A percentile compares a stretch with the other conserved stretches of the same genome.
phyloP scores from a whole-genome alignment of 768 basidiomycete species.

The Tulasnella sp. region DNA sequence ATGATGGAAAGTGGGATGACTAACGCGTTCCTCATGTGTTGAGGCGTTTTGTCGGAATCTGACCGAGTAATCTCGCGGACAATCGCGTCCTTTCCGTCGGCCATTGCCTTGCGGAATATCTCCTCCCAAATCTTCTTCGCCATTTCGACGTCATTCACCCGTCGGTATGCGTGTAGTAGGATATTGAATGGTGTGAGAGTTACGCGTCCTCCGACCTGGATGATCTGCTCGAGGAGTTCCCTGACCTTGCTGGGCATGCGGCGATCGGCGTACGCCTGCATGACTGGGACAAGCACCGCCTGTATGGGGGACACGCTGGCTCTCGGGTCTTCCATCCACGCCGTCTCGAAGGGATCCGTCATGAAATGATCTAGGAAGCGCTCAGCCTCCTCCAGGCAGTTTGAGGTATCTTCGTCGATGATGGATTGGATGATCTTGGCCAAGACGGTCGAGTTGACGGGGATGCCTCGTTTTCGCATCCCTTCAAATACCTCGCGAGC shows the following conservation, averaged over 20 bases:
- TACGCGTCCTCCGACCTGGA: constrained; percentile 45
- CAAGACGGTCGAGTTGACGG: constrained; percentile 60
- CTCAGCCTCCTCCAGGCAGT: constrained; percentile 51
- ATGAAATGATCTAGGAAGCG: constrained; percentile 45
- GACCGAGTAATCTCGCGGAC: background rate
- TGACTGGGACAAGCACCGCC: constrained; percentile 36
- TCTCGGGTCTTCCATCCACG: constrained; percentile 27
- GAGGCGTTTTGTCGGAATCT: background rate
- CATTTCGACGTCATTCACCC: constrained; percentile 41
- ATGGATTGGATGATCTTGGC: constrained; percentile 56
- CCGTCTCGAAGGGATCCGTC: constrained; percentile 26
- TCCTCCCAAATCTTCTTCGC: constrained; percentile 58
- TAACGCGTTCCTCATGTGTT: constrained; percentile 36
- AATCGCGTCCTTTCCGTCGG: constrained; percentile 26
- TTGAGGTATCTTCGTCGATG: constrained; percentile 37
- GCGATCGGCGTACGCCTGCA: constrained; percentile 40
- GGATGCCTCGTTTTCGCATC: constrained; percentile 55
- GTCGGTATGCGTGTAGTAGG: constrained; percentile 64
- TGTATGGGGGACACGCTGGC: constrained; percentile 27
- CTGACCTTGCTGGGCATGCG: constrained; percentile 44
- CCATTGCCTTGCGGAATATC: constrained; percentile 49
- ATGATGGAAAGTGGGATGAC: constrained; percentile 72
- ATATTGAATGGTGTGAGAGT: constrained; percentile 50
- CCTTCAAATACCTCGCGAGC: constrained; percentile 62
- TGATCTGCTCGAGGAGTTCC: constrained; percentile 42